Conservation (phyloP, 2,329 filamentous ascomycete species). For the Atkinsonella hypoxylon region DNA sequence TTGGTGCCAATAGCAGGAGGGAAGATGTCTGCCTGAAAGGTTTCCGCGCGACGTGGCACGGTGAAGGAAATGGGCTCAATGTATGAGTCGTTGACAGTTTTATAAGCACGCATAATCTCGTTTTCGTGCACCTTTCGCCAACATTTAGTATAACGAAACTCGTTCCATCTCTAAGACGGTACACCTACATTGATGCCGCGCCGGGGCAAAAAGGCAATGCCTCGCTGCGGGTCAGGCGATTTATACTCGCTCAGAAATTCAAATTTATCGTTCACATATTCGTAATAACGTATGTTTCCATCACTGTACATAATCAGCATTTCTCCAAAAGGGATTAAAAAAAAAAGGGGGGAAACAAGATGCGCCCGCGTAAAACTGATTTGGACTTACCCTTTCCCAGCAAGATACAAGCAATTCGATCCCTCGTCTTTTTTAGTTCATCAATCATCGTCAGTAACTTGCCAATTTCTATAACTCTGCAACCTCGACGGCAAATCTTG, state of each 20-base stretch:
- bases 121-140: constrained; percentile 69
- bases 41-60: constrained; percentile 83
- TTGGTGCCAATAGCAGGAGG: constrained; percentile 73
- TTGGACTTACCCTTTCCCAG: constrained; percentile 78
- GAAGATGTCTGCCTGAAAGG: constrained; percentile 95
- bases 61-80: constrained; percentile 98
- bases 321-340: background rate
- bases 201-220: constrained; percentile 87
- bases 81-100: constrained; percentile 89
- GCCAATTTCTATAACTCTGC: background rate
- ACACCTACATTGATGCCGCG: constrained; percentile 72
- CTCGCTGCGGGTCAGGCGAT: constrained; percentile 88
- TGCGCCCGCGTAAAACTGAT: background rate
- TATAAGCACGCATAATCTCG: constrained; percentile 89
- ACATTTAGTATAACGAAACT: constrained; percentile 10
- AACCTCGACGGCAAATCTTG: background rate
- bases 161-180: background rate
- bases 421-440: constrained; percentile 56
- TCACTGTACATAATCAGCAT: constrained; percentile 47
- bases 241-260: constrained; percentile 96
- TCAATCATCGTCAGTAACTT: background rate
- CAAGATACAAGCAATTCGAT: constrained; percentile 88
- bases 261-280: constrained; percentile 97
- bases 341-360: background rate
- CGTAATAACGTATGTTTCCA: constrained; percentile 97